phyloP scores from a whole-genome alignment of 1,284 basidiomycete genomes.

The Cryptococcus sp. region DNA sequence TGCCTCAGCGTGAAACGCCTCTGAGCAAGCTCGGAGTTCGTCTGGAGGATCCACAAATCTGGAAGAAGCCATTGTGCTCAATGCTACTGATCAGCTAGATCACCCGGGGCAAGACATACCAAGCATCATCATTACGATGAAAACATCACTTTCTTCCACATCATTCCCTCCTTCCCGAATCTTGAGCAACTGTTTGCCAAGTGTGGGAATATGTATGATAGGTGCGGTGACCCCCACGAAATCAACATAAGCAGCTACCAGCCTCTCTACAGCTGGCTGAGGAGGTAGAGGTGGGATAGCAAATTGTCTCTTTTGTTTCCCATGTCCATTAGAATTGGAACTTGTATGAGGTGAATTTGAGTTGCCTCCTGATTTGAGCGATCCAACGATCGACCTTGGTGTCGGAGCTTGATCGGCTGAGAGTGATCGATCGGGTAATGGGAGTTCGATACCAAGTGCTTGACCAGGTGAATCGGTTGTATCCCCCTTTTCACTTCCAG shows the following conservation, averaged over 20 bases:
- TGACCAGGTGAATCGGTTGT: constrained; percentile 9
- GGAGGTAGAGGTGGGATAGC: constrained; percentile 47
- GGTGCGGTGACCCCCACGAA: constrained; percentile 50
- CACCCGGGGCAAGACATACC: constrained; percentile 22
- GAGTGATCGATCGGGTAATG: constrained; percentile 13
- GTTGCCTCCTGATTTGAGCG: constrained; percentile 6
- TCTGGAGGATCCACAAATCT: constrained; percentile 48
- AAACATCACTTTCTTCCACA: constrained; percentile 46
- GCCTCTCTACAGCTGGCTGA: constrained; percentile 47
- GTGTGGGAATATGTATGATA: constrained; percentile 48
- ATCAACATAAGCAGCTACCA: constrained; percentile 49
- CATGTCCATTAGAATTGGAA: not conserved
- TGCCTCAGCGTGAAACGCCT: constrained; percentile 50
- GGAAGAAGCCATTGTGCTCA: constrained; percentile 49
- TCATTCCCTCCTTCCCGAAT: constrained; percentile 37
- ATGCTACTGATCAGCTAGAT: constrained; percentile 21
- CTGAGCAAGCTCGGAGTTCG: constrained; percentile 48
- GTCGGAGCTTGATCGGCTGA: constrained; percentile 9
- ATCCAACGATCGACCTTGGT: not conserved
- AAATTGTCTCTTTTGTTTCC: constrained; percentile 17
- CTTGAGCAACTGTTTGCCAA: constrained; percentile 44
- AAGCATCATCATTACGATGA: constrained; percentile 50
- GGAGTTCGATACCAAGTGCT: constrained; percentile 4
- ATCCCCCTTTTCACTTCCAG: constrained; percentile 17
- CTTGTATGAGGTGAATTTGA: not conserved